Evolutionary conservation across 305 asterid genomes (phyloP), one percentile per base, ranked within the genome.

Genomic region (Plantago lanceolata): DNA sequence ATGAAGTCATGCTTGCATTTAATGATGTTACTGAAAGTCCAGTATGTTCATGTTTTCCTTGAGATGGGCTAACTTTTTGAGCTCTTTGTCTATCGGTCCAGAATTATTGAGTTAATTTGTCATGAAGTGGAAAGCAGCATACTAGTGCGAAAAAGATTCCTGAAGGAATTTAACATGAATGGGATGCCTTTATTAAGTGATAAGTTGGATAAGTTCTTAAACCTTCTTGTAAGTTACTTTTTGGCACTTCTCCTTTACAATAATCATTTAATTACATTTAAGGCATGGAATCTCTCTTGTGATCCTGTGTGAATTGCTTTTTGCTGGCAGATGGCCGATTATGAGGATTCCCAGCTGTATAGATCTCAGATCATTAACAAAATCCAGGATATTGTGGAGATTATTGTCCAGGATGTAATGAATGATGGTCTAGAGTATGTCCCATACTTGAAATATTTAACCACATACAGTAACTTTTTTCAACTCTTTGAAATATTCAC

Each of bases 311-410:
- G 50, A 43, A 16, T n/a, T 77, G 8, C 40, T 19, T 58, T 63
- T 70, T 29, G 21, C 57, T 64, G 57, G 56, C 85, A 90, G 99
- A 78, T 79, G 79, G 68, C 72, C 20, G 88, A 83, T 56, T 69
- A 71, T 65, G 89, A 72, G 48, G 96, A 83, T 57, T 64, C 19
- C 54, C 83, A 71, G 67, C 15, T 59, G 44, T 76, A 83, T 67
- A 76, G 75, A 63, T 78, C 94, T 73, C 93, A 82, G 72, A 76
- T 94, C 72, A 80, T 90, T 56, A 94, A 88, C 81, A 88, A 73
- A 57, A 80, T 94, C 72, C 99, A 94, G 81, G 96, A 94, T 83
- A 88, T 90, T 63, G 64, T 85, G 66, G 97, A 94, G 83, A 90
- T 90, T 70, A 86, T 93, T 75, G 73, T 76, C 72, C 89, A 94